phyloP scores from a whole-genome alignment of 305 asterid genomes.

The Plantago coronopus region DNA sequence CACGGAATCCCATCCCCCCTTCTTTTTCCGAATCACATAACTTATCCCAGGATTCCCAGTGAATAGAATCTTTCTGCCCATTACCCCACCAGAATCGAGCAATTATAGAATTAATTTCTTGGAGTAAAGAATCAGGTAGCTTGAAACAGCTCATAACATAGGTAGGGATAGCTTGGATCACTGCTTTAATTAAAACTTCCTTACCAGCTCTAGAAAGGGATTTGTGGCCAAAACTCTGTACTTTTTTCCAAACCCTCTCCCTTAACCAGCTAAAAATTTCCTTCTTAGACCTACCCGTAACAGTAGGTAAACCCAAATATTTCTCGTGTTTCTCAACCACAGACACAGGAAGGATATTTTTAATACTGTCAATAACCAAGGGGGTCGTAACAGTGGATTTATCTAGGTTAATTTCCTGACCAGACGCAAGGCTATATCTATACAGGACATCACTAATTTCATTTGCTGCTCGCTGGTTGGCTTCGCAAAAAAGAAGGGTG shows the following conservation, averaged over 20 bases:
- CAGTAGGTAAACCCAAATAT: neutral
- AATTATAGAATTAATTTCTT: neutral
- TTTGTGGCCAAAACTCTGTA: conserved; percentile 21
- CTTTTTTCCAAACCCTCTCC: neutral
- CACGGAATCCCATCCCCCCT: neutral
- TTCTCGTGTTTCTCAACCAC: neutral
- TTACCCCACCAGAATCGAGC: neutral
- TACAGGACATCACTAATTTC: neutral
- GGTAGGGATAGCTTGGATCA: conserved; percentile 3
- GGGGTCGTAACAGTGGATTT: neutral
- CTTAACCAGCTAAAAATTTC: too few relatives aligned
- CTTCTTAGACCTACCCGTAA: conserved; percentile 29
- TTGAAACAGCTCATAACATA: conserved; percentile 2
- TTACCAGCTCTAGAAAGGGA: neutral
- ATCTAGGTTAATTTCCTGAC: neutral
- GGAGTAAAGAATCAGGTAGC: too few relatives aligned
- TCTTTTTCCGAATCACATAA: neutral
- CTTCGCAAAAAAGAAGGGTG: neutral
- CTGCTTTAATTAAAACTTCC: neutral
- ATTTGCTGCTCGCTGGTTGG: neutral
- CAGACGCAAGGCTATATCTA: neutral
- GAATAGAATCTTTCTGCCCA: neutral
- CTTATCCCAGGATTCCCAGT: neutral
- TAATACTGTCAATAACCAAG: neutral
- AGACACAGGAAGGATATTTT: neutral